Base-by-base conservation (phyloP, 768 basidiomycete species). In the Suillus sp. region DNA sequence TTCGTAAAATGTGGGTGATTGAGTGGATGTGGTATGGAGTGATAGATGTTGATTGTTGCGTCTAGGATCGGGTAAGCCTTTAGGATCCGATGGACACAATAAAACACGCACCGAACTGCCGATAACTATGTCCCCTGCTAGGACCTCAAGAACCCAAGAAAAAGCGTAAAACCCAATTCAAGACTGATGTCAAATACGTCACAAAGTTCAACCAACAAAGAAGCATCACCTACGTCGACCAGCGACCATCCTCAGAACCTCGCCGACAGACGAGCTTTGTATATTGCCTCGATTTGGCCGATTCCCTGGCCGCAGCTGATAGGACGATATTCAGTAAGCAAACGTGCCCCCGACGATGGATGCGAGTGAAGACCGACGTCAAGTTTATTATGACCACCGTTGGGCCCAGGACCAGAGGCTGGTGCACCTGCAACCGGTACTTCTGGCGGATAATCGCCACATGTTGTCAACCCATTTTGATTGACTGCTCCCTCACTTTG, bases 71-170 rank as follows among this genome's bases (percentile, higher is more conserved):
- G 8, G 25, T 56, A 27, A 37, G 32, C 25, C 14, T 27, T 27
- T 2, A 25, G 37, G 22, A 18, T 25, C 11, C 25, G 22, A 38
- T 11, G 22, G 22, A 38, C 18, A 38, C 2, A 27, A 56, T 38
- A 27, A 22, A 8, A 35, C 38, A 35, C 55, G 37, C 25, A 56
- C 55, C 35, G 10, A 25, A 56, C 25, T 56, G 37, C 37, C 40
- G 20, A 53, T 56, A 38, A 43, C 27, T 60, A 37, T 18, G 55
- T 56, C 68, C 67, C 66, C 66, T 61, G 55, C 48, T 58, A 75
- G 66, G 68, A 64, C 66, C 68, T 69, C 64, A 66, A 66, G 38
- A 75, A 60, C 55, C 61, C 65, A 53, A 73, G 60, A 63, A 68
- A 43, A 65, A 35, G 14, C 47, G 65, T 47, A 72, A 62, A 51